A percentile compares a stretch with the other conserved stretches of the same genome.
phyloP scores from a whole-genome alignment of 2,329 filamentous ascomycete genomes.

The Orbilia ellipsospora region DNA sequence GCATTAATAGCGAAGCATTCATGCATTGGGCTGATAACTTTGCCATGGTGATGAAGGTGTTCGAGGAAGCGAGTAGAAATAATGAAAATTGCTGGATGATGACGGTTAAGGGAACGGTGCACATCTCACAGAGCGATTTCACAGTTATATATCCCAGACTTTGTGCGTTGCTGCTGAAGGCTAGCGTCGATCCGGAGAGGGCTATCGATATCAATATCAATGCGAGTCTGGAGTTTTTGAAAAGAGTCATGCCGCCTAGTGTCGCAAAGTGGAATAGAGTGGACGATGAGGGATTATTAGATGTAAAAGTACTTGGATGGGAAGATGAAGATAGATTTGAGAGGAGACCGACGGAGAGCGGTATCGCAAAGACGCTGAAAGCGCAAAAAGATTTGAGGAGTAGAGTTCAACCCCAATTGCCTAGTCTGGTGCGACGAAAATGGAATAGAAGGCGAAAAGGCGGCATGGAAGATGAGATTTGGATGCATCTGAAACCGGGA shows the following conservation, averaged over 20 bases:
- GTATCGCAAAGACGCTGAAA: constrained; percentile 27
- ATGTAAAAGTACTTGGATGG: constrained; percentile 24
- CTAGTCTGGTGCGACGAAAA: constrained; percentile 20
- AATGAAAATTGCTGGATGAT: constrained; percentile 67
- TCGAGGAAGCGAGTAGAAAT: constrained; percentile 68
- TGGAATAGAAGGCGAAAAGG: constrained; percentile 34
- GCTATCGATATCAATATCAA: constrained; percentile 74
- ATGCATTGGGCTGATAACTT: constrained; percentile 77
- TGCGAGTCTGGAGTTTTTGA: constrained; percentile 72
- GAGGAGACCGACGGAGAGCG: constrained; percentile 20
- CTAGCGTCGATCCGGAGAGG: constrained; percentile 71
- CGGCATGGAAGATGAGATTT: constrained; percentile 33
- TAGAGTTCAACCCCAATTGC: constrained; percentile 28
- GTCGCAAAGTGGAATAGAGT: constrained; percentile 32
- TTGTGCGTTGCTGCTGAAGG: constrained; percentile 71
- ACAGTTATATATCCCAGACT: constrained; percentile 72
- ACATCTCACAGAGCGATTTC: constrained; percentile 75
- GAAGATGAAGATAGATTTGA: constrained; percentile 34
- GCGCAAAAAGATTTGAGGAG: constrained; percentile 28
- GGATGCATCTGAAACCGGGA: constrained; percentile 31
- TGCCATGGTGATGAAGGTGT: constrained; percentile 68
- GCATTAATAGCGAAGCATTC: constrained; percentile 75
- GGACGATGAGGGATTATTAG: constrained; percentile 27
- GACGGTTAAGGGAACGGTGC: constrained; percentile 71
- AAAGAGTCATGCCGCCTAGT: constrained; percentile 26